phyloP scores from a whole-genome alignment of 78 protist species.

The Chrysochromulina parva region DNA sequence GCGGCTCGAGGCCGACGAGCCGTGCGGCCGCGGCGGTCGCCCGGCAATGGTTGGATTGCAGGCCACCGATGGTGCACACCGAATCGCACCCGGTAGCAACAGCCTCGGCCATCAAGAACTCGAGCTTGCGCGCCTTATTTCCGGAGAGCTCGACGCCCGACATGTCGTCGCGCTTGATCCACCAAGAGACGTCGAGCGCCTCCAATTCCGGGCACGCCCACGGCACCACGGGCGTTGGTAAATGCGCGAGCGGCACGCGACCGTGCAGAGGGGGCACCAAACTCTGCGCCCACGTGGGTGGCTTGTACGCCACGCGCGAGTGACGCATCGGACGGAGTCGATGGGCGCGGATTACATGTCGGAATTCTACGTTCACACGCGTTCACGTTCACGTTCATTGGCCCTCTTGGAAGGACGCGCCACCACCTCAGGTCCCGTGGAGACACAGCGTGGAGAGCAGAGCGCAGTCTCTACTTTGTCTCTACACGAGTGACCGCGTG shows the following conservation, averaged over 20 bases:
- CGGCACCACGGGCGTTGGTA: background rate
- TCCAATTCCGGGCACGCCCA: background rate
- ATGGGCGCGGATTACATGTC: too few species aligned
- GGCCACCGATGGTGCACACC: slow-evolving; percentile 26
- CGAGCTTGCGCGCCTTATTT: slow-evolving; percentile 46
- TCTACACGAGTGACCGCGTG: too few species aligned
- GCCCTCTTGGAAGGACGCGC: too few species aligned
- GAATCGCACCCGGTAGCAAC: background rate
- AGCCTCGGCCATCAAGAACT: slow-evolving; percentile 35
- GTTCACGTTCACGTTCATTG: too few species aligned
- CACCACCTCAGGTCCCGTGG: too few species aligned
- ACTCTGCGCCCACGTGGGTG: background rate
- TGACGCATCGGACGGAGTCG: too few species aligned
- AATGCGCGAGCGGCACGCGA: background rate
- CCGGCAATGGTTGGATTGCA: slow-evolving; percentile 33
- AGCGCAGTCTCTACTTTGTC: too few species aligned
- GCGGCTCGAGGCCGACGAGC: slow-evolving; percentile 16
- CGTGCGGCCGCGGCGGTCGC: slow-evolving; percentile 44
- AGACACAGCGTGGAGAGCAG: too few species aligned
- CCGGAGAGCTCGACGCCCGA: slow-evolving; percentile 1
- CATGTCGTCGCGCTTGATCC: slow-evolving; percentile 38
- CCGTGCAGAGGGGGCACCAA: background rate
- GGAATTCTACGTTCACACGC: too few species aligned
- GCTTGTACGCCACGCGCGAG: background rate
- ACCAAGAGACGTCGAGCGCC: background rate